A percentile compares a stretch with the other conserved stretches of the same genome.
These are phyloP conservation scores for Draba incana DNA, from an alignment of 345 rosid species.

Conservation along the genomic window DNA sequence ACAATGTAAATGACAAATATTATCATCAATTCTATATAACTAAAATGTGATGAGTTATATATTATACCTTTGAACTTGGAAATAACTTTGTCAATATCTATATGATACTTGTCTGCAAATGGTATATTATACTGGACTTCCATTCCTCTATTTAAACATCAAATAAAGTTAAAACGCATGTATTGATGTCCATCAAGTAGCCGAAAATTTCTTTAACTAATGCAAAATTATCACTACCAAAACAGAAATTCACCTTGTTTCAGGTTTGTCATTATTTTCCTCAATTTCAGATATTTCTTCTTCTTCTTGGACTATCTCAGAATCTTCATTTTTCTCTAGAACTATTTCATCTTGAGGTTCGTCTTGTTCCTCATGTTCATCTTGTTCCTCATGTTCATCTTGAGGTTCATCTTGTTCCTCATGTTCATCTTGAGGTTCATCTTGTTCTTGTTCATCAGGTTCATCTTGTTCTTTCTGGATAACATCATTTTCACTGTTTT, in stretches of 20 bases:
- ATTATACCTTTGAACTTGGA: constrained; percentile 5
- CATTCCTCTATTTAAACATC: too few species aligned
- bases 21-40: too few species aligned
- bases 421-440: too few species aligned
- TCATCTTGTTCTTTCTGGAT: too few species aligned
- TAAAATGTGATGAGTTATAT: not conserved
- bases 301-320: not conserved
- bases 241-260: not conserved
- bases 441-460: too few species aligned
- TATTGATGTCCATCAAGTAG: not conserved
- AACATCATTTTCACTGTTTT: too few species aligned
- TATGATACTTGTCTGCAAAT: not conserved
- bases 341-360: not conserved
- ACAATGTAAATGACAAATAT: constrained; percentile 4
- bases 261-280: not conserved
- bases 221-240: too few species aligned
- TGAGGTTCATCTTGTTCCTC: too few species aligned
- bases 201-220: not conserved
- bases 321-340: not conserved
- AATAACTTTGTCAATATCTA: constrained; percentile 1
- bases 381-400: not conserved
- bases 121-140: not conserved
- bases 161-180: not conserved
- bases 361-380: not conserved
- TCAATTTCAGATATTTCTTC: not conserved